phyloP scores from a whole-genome alignment of 2,329 filamentous ascomycete genomes.

The Zelopaecilomyces penicillatus region DNA sequence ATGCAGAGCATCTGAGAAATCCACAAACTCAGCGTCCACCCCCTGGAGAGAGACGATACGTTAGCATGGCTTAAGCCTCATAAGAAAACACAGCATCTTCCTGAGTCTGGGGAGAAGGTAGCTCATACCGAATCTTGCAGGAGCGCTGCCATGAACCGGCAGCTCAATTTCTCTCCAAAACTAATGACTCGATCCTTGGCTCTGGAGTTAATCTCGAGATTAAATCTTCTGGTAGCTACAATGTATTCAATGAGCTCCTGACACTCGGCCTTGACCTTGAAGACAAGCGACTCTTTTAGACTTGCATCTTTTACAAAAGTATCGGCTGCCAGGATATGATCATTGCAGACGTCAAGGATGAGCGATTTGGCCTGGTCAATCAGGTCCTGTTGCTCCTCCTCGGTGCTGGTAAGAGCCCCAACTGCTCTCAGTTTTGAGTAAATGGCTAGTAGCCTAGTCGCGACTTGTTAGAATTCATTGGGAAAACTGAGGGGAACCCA shows the following conservation, averaged over 20 bases:
- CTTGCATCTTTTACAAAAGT: slow-evolving; percentile 49
- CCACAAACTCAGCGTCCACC: slow-evolving; percentile 81
- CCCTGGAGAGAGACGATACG: slow-evolving; percentile 39
- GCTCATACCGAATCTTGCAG: slow-evolving; percentile 59
- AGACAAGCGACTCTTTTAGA: slow-evolving; percentile 50
- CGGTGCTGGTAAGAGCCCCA: slow-evolving; percentile 42
- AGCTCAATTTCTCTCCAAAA: slow-evolving; percentile 93
- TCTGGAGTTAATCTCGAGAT: slow-evolving; percentile 67
- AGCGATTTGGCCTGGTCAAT: slow-evolving; percentile 61
- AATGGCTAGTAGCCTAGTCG: slow-evolving; percentile 47
- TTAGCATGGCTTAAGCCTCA: neutral
- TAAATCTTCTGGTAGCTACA: slow-evolving; percentile 54
- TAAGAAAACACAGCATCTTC: neutral
- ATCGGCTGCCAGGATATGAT: slow-evolving; percentile 69
- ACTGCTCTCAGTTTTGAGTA: slow-evolving; percentile 49
- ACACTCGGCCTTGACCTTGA: slow-evolving; percentile 70
- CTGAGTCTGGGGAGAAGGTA: neutral
- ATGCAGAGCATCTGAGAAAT: slow-evolving; percentile 74
- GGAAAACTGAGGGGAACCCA: slow-evolving; percentile 2
- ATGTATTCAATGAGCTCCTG: slow-evolving; percentile 69
- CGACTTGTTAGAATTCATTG: neutral
- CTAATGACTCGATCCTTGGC: slow-evolving; percentile 85
- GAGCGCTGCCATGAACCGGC: slow-evolving; percentile 79
- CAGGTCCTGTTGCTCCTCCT: slow-evolving; percentile 44
- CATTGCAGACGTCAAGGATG: slow-evolving; percentile 71